Evolutionary conservation across 2,329 filamentous ascomycete genomes (phyloP), one percentile per base, ranked within the genome.

Genomic region (Akanthomyces dipterigenus): DNA sequence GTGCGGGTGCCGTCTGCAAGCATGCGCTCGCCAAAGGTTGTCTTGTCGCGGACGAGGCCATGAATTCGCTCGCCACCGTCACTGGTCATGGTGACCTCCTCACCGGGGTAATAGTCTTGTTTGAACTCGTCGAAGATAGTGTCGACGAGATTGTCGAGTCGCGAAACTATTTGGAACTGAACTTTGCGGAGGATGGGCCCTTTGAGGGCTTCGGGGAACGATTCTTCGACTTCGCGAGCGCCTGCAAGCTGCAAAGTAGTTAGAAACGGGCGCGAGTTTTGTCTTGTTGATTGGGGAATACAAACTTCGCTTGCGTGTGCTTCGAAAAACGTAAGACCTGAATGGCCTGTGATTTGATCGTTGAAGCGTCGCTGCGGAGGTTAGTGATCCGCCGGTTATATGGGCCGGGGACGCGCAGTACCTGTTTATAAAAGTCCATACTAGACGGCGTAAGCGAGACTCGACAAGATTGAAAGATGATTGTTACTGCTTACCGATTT

Each of bases 341-440:
- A 96, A 73, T 96, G 93, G 59, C 95, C 95, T 14, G 92, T 96
- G 66, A 98, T 96, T 72, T 96, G 90, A 75, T 96, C 96, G 64
- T 96, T 96, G 74, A 98, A 99, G 60, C 89, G 87, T 70, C 87
- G 90, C 87, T 93, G 68, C 48, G 54, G 55, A 67, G 63, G 57
- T 58, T 51, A 49, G 53, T 46, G 48, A 9, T n/a, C 18, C n/a
- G 43, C n/a, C 7, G 34, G 20, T 14, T 14, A 22, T 2, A 26
- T 12, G 18, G 11, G 34, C 20, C n/a, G 34, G 70, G 73, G 67
- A 71, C 26, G 38, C 45, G 45, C 40, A 82, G 69, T 79, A 90
- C 90, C 84, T 96, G 91, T 68, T 89, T 92, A 73, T 96, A 96
- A 72, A 96, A 97, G 73, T 97, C 93, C 82, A 93, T 88, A 63